Base-by-base conservation (phyloP, 495 filamentous ascomycete genomes). In the Cudoniella acicularis region DNA sequence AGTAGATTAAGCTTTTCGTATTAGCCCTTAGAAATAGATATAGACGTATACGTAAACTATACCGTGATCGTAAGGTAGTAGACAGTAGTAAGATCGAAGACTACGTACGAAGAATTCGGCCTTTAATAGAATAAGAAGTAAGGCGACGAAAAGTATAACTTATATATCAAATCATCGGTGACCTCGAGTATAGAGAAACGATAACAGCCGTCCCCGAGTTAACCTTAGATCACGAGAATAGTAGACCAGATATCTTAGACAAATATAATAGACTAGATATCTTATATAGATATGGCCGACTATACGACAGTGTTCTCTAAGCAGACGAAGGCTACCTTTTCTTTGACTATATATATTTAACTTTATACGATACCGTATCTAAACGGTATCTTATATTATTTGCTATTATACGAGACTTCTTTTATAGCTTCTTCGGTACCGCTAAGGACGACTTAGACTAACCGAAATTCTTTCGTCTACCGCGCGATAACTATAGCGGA, bases 291-390 rank as follows among this genome's bases (percentile, higher is more conserved):
- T 70, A 53, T 64, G 56, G 66, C 0, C 65, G 65, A 46, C 58
- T 61, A 45, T 49, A 45, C 18, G 40, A 48, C 13, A 30, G 43
- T 21, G 47, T 41, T 23, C 63, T 60, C 53, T 48, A 59, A 45
- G 48, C 27, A 10, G 64, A 70, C 20, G 41, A 62, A 36, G 53
- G 57, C 17, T 64, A 64, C 30, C 43, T 68, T 16, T 70, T 70
- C 43, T 56, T 70, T 25, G 10, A 62, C 8, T 45, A 65, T 51
- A 61, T 69, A 4, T 70, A 69, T 40, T 61, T 24, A 4, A n/a
- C 47, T 23, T 49, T 59, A 24, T 40, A 65, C n/a, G 16, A 23
- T 41, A 36, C 56, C 36, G 27, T 41, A 40, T 17, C 26, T 13
- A 53, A 17, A 24, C 24, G 25, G 21, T 54, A 54, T 24, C 27